Base-by-base conservation (phyloP, 768 basidiomycete species). In the Symmetrospora coprosmae region DNA sequence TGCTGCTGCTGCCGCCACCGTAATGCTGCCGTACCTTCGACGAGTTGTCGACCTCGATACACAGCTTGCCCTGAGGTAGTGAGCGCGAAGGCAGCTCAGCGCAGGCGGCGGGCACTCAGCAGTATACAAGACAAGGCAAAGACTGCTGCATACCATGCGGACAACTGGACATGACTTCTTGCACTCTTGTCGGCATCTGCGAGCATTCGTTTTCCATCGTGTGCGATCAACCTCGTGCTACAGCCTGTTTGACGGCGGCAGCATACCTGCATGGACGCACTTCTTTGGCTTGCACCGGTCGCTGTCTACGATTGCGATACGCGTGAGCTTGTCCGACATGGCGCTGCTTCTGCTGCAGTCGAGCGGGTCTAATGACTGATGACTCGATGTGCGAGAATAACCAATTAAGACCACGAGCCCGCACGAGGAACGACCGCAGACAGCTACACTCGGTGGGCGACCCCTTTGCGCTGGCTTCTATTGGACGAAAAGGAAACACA, bases 131-230 rank as follows among this genome's bases (percentile, higher is more conserved):
- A 50, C 46, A 48, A 49, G 16, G 48, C 14, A 11, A 34, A 48
- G 21, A 21, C 21, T 21, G 71, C 78, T 60, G n/a, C n/a, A n/a
- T 70, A 87, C 87, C 90, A 94, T 94, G 76, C 88, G 88, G 58
- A 94, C 90, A 48, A 94, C 91, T 17, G 91, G 91, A 78, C 91
- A 96, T 74, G 85, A 85, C 78, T 96, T 92, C 79, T 92, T 97
- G 76, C 94, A 99, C 75, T 97, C 94, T 71, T 92, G 91, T 25
- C 90, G 86, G 67, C 88, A 90, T 75, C 87, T 78, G 31, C 9
- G 33, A 37, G 49, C 17, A 23, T 3, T n/a, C 23, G n/a, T n/a
- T n/a, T n/a, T n/a, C n/a, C n/a, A n/a, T n/a, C n/a, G n/a, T n/a
- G n/a, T n/a, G 19, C 13, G 19, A 39, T 39, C 38, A 39, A 39